Evolutionary conservation across 371 early-diverging fungal genomes (phyloP).

Genomic region (Apophysomyces elegans): DNA sequence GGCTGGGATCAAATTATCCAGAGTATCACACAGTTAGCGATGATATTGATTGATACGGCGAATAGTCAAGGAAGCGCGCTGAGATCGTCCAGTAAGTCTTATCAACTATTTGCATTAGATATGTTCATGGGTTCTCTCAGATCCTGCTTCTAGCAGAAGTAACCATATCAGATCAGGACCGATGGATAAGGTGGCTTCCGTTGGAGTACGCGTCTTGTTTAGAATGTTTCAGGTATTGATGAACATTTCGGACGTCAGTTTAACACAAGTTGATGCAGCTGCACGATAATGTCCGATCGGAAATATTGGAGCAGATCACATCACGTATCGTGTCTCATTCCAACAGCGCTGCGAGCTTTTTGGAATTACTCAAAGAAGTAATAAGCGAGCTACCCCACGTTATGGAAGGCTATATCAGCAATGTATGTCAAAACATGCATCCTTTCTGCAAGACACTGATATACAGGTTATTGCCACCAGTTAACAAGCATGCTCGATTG

Average conservation of each 20-base stretch:
- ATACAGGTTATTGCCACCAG: slow-evolving; percentile 14
- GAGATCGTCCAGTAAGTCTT: slow-evolving; percentile 12
- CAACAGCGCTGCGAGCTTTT: slow-evolving; percentile 48
- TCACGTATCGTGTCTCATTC: slow-evolving; percentile 64
- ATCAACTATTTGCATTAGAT: too few species aligned
- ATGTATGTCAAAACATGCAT: slow-evolving; percentile 23
- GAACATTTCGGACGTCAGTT: not conserved
- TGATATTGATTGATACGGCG: slow-evolving; percentile 57
- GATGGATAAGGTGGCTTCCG: slow-evolving; percentile 29
- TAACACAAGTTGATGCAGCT: slow-evolving; percentile 27
- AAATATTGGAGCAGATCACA: slow-evolving; percentile 66
- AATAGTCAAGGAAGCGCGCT: slow-evolving; percentile 29
- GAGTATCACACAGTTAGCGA: slow-evolving; percentile 57
- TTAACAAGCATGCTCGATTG: slow-evolving; percentile 61
- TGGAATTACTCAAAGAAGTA: slow-evolving; percentile 51
- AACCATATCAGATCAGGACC: slow-evolving; percentile 24
- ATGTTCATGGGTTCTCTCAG: slow-evolving; percentile 3
- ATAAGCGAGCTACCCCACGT: slow-evolving; percentile 46
- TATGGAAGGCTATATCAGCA: slow-evolving; percentile 31
- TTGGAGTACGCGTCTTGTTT: slow-evolving; percentile 51
- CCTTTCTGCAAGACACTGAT: not conserved
- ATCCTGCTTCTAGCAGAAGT: slow-evolving; percentile 18
- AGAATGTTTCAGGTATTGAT: slow-evolving; percentile 51
- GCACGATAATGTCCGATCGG: slow-evolving; percentile 59
- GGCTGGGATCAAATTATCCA: slow-evolving; percentile 71